A percentile compares a stretch with the other conserved stretches of the same genome.
Evolutionary conservation across 176 grass and related monocot genomes (phyloP).

Genomic region (Juncus effusus): DNA sequence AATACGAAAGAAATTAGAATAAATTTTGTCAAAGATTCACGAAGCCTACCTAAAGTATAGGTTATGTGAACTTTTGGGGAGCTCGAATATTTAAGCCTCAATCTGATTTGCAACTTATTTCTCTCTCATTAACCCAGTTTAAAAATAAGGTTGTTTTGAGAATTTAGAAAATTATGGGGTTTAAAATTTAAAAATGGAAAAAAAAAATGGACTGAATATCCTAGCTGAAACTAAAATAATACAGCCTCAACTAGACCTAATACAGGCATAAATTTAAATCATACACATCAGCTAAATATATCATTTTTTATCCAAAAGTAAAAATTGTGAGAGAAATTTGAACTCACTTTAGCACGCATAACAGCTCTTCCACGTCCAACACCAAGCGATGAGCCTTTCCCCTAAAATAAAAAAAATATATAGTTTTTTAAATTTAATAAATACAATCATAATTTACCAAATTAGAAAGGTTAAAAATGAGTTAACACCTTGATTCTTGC

Average conservation of each 20-base stretch:
- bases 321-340: conserved; percentile 1
- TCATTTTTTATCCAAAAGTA: conserved; percentile 6
- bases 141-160: too few relatives aligned
- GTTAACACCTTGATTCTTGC: conserved; percentile 40
- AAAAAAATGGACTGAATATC: too few relatives aligned
- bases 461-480: conserved; percentile 5
- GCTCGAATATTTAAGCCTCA: too few relatives aligned
- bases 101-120: too few relatives aligned
- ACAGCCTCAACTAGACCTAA: neutral
- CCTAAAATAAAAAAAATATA: conserved; percentile 27
- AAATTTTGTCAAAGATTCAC: too few relatives aligned
- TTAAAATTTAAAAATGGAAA: too few relatives aligned
- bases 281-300: neutral
- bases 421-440: neutral
- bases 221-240: neutral
- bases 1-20: too few relatives aligned
- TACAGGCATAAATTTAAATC: neutral
- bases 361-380: conserved; percentile 53
- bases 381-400: conserved; percentile 52
- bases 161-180: too few relatives aligned
- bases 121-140: too few relatives aligned
- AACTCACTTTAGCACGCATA: conserved; percentile 53
- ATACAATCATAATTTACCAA: neutral
- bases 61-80: too few relatives aligned
- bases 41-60: too few relatives aligned